Conservation (phyloP, 2,329 filamentous ascomycete genomes). For the Penicillium expansum region DNA sequence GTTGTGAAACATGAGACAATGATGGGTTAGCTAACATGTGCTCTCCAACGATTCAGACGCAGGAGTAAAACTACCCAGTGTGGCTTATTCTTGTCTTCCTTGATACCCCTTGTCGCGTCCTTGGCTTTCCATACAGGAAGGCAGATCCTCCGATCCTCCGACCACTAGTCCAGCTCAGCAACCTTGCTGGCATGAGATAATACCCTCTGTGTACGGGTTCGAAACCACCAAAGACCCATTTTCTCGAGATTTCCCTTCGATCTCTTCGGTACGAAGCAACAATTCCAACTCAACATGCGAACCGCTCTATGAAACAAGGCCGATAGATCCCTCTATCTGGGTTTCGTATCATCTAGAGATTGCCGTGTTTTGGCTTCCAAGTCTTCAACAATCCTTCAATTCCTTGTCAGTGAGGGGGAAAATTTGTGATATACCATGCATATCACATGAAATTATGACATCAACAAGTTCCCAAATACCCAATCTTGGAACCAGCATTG, state of each 20-base stretch:
- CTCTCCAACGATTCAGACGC: neutral
- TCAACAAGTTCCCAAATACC: neutral
- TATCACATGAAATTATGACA: neutral
- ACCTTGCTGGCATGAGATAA: neutral
- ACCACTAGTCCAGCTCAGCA: neutral
- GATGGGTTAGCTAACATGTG: conserved; percentile 1
- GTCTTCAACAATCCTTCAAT: neutral
- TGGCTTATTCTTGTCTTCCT: neutral
- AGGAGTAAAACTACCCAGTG: neutral
- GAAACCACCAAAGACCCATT: neutral
- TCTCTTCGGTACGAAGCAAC: neutral
- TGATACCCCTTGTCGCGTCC: conserved; percentile 1
- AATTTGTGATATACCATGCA: neutral
- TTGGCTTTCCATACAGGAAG: neutral
- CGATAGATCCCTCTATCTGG: neutral
- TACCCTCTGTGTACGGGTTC: neutral
- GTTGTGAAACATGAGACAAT: neutral
- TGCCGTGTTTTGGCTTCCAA: neutral
- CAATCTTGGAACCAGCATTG: neutral
- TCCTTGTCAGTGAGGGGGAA: too few species aligned
- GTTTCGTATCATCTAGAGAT: neutral
- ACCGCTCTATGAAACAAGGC: neutral
- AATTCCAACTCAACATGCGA: neutral
- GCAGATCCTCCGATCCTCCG: neutral
- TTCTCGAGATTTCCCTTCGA: neutral